Evolutionary conservation across 306 rosid species (phyloP).

Genomic region (Adenanthera pavonina): DNA sequence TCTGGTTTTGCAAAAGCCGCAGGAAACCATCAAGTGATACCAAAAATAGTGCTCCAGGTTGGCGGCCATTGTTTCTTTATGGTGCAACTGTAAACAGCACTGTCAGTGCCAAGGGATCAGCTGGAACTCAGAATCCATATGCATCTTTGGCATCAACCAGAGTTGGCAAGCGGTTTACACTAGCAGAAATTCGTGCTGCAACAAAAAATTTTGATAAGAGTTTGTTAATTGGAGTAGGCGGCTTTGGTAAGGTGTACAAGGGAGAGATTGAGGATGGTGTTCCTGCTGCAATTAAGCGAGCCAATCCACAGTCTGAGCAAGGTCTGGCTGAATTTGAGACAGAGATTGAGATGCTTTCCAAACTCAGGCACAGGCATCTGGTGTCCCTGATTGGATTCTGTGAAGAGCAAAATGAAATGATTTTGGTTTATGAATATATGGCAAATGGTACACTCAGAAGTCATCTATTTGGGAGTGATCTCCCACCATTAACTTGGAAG

Average conservation of each 20-base stretch:
- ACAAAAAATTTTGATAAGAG: constrained; percentile 76
- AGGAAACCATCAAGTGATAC: constrained; percentile 54
- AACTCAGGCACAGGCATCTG: constrained; percentile 90
- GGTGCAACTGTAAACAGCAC: constrained; percentile 59
- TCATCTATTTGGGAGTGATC: constrained; percentile 85
- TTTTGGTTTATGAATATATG: constrained; percentile 95
- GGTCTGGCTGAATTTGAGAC: constrained; percentile 93
- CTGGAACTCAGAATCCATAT: constrained; percentile 59
- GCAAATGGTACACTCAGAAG: constrained; percentile 93
- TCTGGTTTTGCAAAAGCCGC: constrained; percentile 56
- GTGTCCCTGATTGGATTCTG: constrained; percentile 96
- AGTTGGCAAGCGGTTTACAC: constrained; percentile 71
- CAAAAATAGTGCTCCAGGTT: constrained; percentile 62
- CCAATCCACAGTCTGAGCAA: constrained; percentile 89
- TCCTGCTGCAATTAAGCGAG: constrained; percentile 80
- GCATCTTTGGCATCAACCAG: constrained; percentile 58
- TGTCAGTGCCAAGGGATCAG: constrained; percentile 59
- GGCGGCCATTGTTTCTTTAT: constrained; percentile 75
- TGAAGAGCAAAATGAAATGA: constrained; percentile 93
- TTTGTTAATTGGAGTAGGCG: constrained; percentile 90
- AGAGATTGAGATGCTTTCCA: constrained; percentile 98
- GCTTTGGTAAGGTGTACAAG: constrained; percentile 94
- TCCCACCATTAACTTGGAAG: constrained; percentile 83
- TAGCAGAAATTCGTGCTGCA: constrained; percentile 78
- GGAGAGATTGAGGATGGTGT: constrained; percentile 85